Percentiles rank a stretch among this genome's conserved stretches.
These are phyloP conservation scores for Acacia confusa DNA, from an alignment of 306 rosid species.

Conservation along the genomic window DNA sequence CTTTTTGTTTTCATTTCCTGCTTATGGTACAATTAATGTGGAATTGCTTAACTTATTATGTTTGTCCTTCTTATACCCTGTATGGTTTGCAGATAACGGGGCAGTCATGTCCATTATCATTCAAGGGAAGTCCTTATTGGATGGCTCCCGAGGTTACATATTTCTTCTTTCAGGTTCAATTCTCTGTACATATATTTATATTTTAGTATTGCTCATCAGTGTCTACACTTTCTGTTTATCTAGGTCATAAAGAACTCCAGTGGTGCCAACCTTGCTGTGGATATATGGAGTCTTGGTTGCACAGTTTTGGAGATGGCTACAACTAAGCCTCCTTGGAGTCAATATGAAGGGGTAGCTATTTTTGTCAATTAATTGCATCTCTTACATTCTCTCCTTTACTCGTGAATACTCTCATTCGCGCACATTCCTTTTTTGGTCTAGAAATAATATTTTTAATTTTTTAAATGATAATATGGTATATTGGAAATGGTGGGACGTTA, in stretches of 20 bases:
- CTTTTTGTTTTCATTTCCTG: not conserved
- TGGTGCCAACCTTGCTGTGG: constrained; percentile 93
- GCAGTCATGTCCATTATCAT: constrained; percentile 85
- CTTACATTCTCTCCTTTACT: not conserved
- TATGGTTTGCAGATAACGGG: constrained; percentile 75
- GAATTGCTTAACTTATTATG: constrained; percentile 31
- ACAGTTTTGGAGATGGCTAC: constrained; percentile 99
- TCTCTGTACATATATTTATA: constrained; percentile 22
- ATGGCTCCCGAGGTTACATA: constrained; percentile 96
- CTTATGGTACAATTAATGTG: constrained; percentile 5
- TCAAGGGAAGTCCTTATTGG: constrained; percentile 99
- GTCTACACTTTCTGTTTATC: constrained; percentile 33
- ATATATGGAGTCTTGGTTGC: constrained; percentile 99
- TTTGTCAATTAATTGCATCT: constrained; percentile 21
- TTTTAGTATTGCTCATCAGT: constrained; percentile 30
- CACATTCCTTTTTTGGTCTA: not conserved
- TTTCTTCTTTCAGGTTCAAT: constrained; percentile 2
- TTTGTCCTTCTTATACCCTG: constrained; percentile 30
- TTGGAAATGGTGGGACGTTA: not conserved
- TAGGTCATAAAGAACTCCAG: constrained; percentile 84
- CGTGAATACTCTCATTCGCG: not conserved
- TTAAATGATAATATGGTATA: not conserved
- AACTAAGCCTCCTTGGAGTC: constrained; percentile 98
- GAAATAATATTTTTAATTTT: not conserved
- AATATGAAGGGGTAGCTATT: constrained; percentile 94